Evolutionary conservation across 441 rosid species (phyloP).

Genomic region (Populus hybrid): DNA sequence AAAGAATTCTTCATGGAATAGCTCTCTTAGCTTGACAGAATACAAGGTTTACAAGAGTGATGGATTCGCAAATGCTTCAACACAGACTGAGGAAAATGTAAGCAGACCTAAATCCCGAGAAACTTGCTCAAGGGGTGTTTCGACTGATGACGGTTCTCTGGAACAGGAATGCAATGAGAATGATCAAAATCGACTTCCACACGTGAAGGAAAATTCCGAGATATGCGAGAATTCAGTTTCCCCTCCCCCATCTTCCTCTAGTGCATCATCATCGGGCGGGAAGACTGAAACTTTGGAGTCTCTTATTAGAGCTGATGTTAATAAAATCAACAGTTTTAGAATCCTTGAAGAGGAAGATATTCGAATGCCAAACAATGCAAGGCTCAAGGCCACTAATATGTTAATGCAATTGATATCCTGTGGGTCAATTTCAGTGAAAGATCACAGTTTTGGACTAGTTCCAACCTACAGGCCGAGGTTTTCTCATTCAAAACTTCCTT

Average conservation of each 20-base stretch:
- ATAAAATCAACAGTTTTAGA: conserved; percentile 87
- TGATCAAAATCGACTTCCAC: conserved; percentile 31
- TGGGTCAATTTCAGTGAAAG: conserved; percentile 82
- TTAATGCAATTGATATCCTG: conserved; percentile 91
- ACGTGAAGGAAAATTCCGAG: conserved; percentile 43
- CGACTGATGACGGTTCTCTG: conserved; percentile 63
- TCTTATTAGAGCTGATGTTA: conserved; percentile 79
- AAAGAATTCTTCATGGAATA: conserved; percentile 63
- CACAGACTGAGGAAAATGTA: conserved; percentile 76
- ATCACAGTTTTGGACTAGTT: conserved; percentile 56
- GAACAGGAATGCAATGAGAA: conserved; percentile 40
- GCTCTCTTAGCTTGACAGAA: conserved; percentile 70
- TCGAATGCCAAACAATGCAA: conserved; percentile 57
- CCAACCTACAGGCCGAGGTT: conserved; percentile 72
- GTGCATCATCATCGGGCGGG: conserved; percentile 65
- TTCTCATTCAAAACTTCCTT: conserved; percentile 60
- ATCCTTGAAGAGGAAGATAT: conserved; percentile 79
- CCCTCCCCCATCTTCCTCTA: conserved; percentile 63
- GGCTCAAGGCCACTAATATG: conserved; percentile 63
- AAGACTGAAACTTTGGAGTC: conserved; percentile 91
- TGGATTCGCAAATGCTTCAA: conserved; percentile 81
- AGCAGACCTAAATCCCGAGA: conserved; percentile 40
- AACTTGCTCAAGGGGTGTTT: conserved; percentile 87
- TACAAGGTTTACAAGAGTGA: conserved; percentile 65
- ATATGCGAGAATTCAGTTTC: conserved; percentile 56